Evolutionary conservation across 2,329 filamentous ascomycete species (phyloP), one percentile per base, ranked within the genome.

Genomic region (Penicillium capsulatum): DNA sequence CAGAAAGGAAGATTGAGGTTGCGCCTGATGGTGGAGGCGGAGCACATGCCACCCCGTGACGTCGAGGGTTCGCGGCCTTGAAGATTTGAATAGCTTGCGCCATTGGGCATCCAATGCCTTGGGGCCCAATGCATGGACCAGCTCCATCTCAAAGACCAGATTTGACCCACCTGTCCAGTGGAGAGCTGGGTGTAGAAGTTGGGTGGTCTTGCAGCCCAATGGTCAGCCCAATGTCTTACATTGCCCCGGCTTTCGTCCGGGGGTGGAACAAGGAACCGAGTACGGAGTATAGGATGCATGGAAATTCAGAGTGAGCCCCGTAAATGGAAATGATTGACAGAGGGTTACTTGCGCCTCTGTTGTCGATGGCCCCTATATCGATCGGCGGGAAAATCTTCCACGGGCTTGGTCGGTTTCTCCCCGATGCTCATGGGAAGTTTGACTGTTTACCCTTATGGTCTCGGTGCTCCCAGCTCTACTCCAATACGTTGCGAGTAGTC

Each of bases 401-500:
- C 19, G 9, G 19, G 19, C 9, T 5, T 22, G 19, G 9, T 22
- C 9, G 19, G 19, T 9, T 22, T 5, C 5, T 22, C 19, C 9
- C 9, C 9, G 19, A 22, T 5, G 5, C 19, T 22, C 19, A 22
- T 22, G 19, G 19, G 5, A 22, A 22, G 19, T 9, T 5, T 22
- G 19, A 5, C 9, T 22, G 19, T 9, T 9, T 5, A 22, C 9
- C 19, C 9, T 22, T 22, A 22, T 22, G 5, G 19, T 22, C 19
- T 22, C 9, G 19, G 9, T 22, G 19, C 9, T 22, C 5, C 9
- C 5, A 22, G 5, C 19, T 22, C 9, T 9, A 9, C 39, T 10
- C 58, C 54, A 26, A 63, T 45, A 30, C 55, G 58, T 47, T 46
- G 53, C 37, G 60, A 55, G 51, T 64, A 63, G 38, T 61, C 59